Evolutionary conservation across 768 basidiomycete genomes (phyloP), one percentile per base, ranked within the genome.

Genomic region (Epithele typhae): DNA sequence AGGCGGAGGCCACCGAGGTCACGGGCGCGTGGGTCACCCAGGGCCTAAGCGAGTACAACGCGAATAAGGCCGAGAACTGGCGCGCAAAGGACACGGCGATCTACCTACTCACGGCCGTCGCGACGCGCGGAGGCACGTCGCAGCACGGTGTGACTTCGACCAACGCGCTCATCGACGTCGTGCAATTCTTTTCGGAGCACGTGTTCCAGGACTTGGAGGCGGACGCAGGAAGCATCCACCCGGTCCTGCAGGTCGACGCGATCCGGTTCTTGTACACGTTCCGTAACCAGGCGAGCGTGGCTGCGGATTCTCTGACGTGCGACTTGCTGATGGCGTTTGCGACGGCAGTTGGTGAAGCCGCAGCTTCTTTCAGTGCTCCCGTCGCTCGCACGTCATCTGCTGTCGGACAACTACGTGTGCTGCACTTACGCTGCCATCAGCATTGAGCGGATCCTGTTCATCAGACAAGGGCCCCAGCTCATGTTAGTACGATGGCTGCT

Each of bases 341-440:
- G 8, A 19, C 8, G 37, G 19, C 60, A 93, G 88, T 74, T 98
- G 40, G 93, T 92, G 5, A 98, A 98, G 69, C 80, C 85, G 14
- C 95, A 99, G 75, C 74, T 98, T 9, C 75, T 94, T 7, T 84
- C 90, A 2, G 95, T 98, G 18, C 70, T 98, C 1, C 96, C 95
- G 0, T 74, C 90, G 17, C 79, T 98, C 9, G 79, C 85, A 22
- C 82, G 75, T 11, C 94, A 95, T 62, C 81, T 98, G 25, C 70
- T 73, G 5, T 91, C 90, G 17, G 71, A 76, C 42, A 92, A 92
- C 61, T 94, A 92, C 66, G 95, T 98, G 39, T 85, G 87, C 21
- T 95, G 88, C 59, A 94, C 95, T 0, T 98, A 97, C 65, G 92
- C 94, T 8, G 94, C 96, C 15, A 93, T 97, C 58, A 92, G 94